phyloP scores from a whole-genome alignment of 352 stramenopile species.

The Phytopythium mirpurense region DNA sequence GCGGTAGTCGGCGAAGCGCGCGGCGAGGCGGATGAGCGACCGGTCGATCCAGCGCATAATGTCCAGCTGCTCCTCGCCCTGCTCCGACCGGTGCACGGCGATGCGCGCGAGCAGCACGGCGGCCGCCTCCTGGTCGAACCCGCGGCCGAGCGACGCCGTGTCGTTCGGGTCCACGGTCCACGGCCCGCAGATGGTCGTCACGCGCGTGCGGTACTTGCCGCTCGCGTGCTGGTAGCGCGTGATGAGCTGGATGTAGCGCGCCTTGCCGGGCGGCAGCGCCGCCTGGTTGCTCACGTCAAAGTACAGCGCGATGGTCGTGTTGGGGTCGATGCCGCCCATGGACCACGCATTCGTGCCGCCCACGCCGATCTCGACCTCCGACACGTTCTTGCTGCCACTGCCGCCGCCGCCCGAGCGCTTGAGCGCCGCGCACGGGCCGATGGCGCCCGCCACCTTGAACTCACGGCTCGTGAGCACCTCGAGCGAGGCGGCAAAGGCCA shows the following conservation, averaged over 20 bases:
- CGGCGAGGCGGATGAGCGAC: slow-evolving; percentile 96
- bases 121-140: slow-evolving; percentile 99
- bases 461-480: slow-evolving; percentile 97
- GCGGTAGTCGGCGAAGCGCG: slow-evolving; percentile 98
- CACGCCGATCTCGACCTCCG: slow-evolving; percentile 95
- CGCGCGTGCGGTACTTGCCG: slow-evolving; percentile 92
- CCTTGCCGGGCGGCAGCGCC: slow-evolving; percentile 75
- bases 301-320: slow-evolving; percentile 98
- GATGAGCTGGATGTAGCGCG: slow-evolving; percentile 97
- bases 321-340: slow-evolving; percentile 96
- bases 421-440: slow-evolving; percentile 95
- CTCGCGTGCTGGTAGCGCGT: slow-evolving; percentile 98
- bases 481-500: slow-evolving; percentile 94
- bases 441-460: slow-evolving; percentile 98
- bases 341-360: slow-evolving; percentile 92
- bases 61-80: slow-evolving; percentile 82
- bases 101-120: slow-evolving; percentile 95
- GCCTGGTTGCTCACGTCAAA: slow-evolving; percentile 96
- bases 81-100: slow-evolving; percentile 80
- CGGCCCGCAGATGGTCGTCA: slow-evolving; percentile 96
- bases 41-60: slow-evolving; percentile 93
- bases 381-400: slow-evolving; percentile 86
- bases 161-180: slow-evolving; percentile 94
- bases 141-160: slow-evolving; percentile 88
- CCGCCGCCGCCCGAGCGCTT: slow-evolving; percentile 89